Percentiles rank a stretch among this genome's conserved stretches.
Evolutionary conservation across 139 green algal genomes (phyloP).

Genomic region (Chlorella sorokiniana): DNA sequence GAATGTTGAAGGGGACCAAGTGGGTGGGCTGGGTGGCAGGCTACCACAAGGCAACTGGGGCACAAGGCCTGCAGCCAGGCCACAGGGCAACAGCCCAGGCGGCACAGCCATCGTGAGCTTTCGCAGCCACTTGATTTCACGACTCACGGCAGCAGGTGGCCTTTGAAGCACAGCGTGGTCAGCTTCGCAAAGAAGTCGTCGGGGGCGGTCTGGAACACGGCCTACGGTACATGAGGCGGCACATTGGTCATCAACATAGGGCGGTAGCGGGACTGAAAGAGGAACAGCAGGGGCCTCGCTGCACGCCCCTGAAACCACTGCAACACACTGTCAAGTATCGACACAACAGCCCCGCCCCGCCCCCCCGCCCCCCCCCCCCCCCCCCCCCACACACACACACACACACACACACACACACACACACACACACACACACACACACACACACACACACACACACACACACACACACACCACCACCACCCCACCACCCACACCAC

Average conservation of each 20-base stretch:
- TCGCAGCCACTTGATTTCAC: background rate
- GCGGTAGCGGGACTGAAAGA: background rate
- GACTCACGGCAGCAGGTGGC: constrained; percentile 39
- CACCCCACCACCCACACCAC: constrained; percentile 1
- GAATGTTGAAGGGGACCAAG: background rate
- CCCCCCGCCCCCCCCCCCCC: no score
- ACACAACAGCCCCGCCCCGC: no score
- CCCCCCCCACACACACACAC: background rate
- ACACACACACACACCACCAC: background rate
- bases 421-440: background rate
- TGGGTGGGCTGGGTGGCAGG: background rate
- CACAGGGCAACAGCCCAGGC: no score
- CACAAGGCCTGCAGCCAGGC: no score
- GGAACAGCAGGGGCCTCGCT: no score
- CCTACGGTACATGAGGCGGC: constrained; percentile 25
- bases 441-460: background rate
- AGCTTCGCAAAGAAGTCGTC: constrained; percentile 50
- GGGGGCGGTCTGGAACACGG: constrained; percentile 39
- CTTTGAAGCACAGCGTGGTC: constrained; percentile 45
- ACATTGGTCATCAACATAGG: background rate
- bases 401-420: no score
- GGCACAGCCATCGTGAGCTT: background rate
- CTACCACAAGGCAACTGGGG: background rate
- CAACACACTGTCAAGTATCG: no score
- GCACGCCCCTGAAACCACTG: no score